Evolutionary conservation across 768 basidiomycete species (phyloP).

Genomic region (Phanerochaete carnosa): DNA sequence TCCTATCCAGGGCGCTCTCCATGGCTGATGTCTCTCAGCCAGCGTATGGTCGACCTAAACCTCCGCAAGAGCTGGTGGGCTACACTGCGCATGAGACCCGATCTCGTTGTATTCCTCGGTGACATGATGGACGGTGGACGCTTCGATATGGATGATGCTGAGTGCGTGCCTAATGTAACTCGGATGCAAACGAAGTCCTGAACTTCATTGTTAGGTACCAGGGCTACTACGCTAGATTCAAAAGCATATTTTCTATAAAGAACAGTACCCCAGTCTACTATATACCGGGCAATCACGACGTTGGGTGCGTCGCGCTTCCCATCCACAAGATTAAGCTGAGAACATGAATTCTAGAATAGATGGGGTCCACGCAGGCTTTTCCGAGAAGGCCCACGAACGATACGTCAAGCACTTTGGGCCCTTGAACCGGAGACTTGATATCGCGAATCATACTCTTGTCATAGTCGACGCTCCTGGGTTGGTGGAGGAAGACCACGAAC

Average conservation of each 20-base stretch:
- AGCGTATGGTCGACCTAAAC: slow-evolving; percentile 74
- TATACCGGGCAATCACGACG: slow-evolving; percentile 90
- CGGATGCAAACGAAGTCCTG: neutral
- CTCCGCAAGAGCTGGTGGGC: slow-evolving; percentile 83
- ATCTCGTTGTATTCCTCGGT: slow-evolving; percentile 79
- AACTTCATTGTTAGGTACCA: slow-evolving; percentile 58
- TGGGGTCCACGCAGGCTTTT: slow-evolving; percentile 20
- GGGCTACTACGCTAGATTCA: slow-evolving; percentile 63
- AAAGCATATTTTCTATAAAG: slow-evolving; percentile 58
- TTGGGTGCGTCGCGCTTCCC: slow-evolving; percentile 48
- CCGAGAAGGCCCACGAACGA: slow-evolving; percentile 33
- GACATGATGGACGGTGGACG: slow-evolving; percentile 92
- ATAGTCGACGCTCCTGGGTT: slow-evolving; percentile 73
- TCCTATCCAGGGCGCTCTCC: slow-evolving; percentile 65
- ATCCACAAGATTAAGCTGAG: slow-evolving; percentile 7
- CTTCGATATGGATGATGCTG: slow-evolving; percentile 52
- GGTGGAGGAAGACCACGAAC: slow-evolving; percentile 67
- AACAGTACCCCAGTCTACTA: slow-evolving; percentile 54
- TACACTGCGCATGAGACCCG: slow-evolving; percentile 55
- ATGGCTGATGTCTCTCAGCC: slow-evolving; percentile 56
- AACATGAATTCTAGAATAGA: slow-evolving; percentile 26
- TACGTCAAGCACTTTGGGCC: slow-evolving; percentile 78
- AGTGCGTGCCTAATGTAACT: slow-evolving; percentile 48
- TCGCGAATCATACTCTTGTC: slow-evolving; percentile 72
- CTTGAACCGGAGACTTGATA: slow-evolving; percentile 55